Evolutionary conservation across 192 early-diverging fungal species (phyloP), one percentile per base, ranked within the genome.

Genomic region (Kickxella alabastrina): DNA sequence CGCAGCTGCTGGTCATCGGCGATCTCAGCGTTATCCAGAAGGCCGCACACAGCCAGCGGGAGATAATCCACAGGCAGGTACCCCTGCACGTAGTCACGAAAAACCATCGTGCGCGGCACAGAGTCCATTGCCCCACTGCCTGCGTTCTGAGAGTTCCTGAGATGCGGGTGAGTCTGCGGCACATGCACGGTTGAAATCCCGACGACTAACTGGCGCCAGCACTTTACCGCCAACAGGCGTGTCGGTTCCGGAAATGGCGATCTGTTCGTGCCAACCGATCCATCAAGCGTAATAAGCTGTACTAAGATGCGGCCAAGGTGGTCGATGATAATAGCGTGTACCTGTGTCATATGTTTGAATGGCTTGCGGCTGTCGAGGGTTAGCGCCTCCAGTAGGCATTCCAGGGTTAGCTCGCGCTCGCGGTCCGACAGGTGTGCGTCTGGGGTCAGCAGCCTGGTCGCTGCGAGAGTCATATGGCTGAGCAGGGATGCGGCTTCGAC

Each of bases 21-120:
- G 12, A 36, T 6, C 48, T 74, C 70, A 1, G 63, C 58, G 25
- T 52, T 74, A 29, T 74, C 63, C 4, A 74, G 40, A 37, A 74
- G 27, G n/a, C 37, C 63, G 26, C 63, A 66, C 7, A 58, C 55
- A 3, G 23, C 55, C 14, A 74, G 31, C 4, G 70, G 49, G 40
- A 66, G 2, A n/a, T 72, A 72, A 2, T 60, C 68, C 2, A 14
- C 39, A 8, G 68, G 68, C 23, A 59, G n/a, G 38, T 48, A 39
- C 3, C 22, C n/a, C 15, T 6, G 6, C 3, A 51, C 24, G 46
- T 72, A 72, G 15, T 35, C 31, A 4, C 31, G 19, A 15, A 72
- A 22, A 3, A 36, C 0, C 14, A 69, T 13, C 0, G 35, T 50
- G 5, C 42, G 26, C 50, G 36, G 29, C 6, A 41, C 27, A 4